Base-by-base conservation (phyloP, 257 asterid genomes). In the Fraxinus pennsylvanica region DNA sequence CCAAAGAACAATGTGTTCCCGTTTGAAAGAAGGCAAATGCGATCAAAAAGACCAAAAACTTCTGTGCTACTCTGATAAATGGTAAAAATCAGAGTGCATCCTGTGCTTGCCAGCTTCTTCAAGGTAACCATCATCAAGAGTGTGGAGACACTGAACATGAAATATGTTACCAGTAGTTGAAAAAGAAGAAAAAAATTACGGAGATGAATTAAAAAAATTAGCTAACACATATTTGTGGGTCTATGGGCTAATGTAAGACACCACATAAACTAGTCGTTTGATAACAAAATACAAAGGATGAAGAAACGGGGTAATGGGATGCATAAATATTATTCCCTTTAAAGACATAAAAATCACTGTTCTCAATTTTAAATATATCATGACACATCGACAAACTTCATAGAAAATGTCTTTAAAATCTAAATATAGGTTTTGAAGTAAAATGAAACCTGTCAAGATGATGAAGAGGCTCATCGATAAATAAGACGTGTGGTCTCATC, bases 1-100 rank as follows among this genome's bases (percentile, higher is more conserved):
- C 99, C 99, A 74, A 96, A 96, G 89, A 96, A 96, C 88, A 96
- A 83, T 4, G 98, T 96, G 87, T 96, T 96, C 80, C 99, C 99
- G 84, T 92, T 92, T 63, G 99, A 93, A 80, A 96, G 99, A 85
- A 96, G 97, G 86, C 99, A 96, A 76, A 96, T 96, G 74, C 96
- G 86, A 85, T 96, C 99, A 52, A 96, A 96, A 84, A 96, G 98
- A 84, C 99, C 99, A 86, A 96, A 96, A 32, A 96, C 99, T 88
- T 96, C 99, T 1, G 99, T 93, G 89, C 98, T 96, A 89, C 99
- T 96, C 85, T 96, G 99, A 81, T 92, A 76, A 39, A 96, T 90
- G 85, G 99, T 92, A 89, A 96, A 96, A 77, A 96, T 89, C 17
- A 96, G 90, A 72, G 97, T 96, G 89, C 98, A 96, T 33, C 99